Evolutionary conservation across 257 asterid genomes (phyloP), one percentile per base, ranked within the genome.

Genomic region (Ilex aquifolium): DNA sequence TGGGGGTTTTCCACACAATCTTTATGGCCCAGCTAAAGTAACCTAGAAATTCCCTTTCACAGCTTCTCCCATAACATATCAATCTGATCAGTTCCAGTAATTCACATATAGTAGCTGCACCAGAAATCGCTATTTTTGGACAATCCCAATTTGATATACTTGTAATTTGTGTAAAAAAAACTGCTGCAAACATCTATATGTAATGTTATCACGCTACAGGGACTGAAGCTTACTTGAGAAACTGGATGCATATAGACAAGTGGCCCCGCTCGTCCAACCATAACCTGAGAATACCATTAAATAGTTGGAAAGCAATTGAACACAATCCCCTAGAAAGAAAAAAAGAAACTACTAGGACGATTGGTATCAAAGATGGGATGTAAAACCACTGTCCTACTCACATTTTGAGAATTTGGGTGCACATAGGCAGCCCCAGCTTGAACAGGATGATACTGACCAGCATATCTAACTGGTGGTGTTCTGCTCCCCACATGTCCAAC

Each of bases 381-480:
- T 10, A 31, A 60, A 30, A 17, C 30, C 55, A 55, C 31, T 30
- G 32, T 8, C 16, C 58, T 30, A 44, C 78, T 56, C 82, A 87
- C 97, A 77, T 79, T 85, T 74, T 87, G 95, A 31, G 85, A 70
- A 74, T 78, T 90, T 54, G 82, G 90, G 63, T 78, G 84, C 61
- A 70, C 42, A 69, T 76, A 89, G 40, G 81, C 71, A 46, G 79
- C 68, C 49, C 79, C 82, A 6, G 84, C 63, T 68, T 79, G 92
- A 67, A 79, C 69, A 61, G 75, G 83, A 69, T 76, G 83, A 72
- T 79, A 80, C 70, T 81, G 96, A 59, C 81, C 77, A 48, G 82
- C 68, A 74, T 80, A 86, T 73, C 89, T 78, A 62, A 74, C 73
- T 30, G 82, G 89, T 59, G 73, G 91, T 16, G 78, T 71, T 72